These are phyloP conservation scores for Allomyces macrogynus DNA, from an alignment of 192 early-diverging fungal species.

Conservation along the genomic window DNA sequence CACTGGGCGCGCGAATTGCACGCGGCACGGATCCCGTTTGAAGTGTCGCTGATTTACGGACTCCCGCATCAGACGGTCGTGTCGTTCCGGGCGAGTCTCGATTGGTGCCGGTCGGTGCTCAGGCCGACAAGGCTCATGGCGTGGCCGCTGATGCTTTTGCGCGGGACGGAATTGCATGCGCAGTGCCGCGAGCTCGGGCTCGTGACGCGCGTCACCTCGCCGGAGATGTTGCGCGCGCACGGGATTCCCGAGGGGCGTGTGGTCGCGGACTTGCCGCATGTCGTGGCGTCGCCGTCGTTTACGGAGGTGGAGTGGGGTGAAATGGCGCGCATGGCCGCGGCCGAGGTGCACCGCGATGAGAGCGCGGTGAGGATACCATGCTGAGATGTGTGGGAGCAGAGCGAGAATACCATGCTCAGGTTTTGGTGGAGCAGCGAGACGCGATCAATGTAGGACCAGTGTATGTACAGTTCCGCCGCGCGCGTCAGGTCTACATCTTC, in stretches of 20 bases:
- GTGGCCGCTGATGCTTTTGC: constrained; percentile 6
- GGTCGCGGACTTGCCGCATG: constrained; percentile 5
- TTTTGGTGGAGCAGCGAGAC: too few species aligned
- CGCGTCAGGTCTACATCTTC: too few species aligned
- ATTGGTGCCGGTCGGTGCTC: background rate
- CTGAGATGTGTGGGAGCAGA: too few species aligned
- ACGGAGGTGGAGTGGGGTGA: constrained; percentile 4
- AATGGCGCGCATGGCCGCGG: too few species aligned
- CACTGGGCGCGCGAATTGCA: constrained; percentile 1
- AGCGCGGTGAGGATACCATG: too few species aligned
- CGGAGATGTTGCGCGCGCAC: too few species aligned
- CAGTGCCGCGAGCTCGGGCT: constrained; percentile 1
- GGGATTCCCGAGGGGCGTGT: constrained; percentile 4
- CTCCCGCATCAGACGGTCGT: constrained; percentile 6
- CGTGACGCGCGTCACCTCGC: background rate
- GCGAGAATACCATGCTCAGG: too few species aligned
- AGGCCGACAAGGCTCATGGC: background rate
- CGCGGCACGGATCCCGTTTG: constrained; percentile 2
- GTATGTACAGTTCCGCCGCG: too few species aligned
- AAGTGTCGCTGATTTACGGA: constrained; percentile 6
- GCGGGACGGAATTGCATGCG: constrained; percentile 4
- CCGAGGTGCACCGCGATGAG: too few species aligned
- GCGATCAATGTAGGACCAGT: too few species aligned
- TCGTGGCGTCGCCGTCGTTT: constrained; percentile 6
- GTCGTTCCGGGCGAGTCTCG: constrained; percentile 3